Percentiles rank a stretch among this genome's conserved stretches.
Conservation (phyloP, 345 rosid genomes). For the Citrus inodora region DNA sequence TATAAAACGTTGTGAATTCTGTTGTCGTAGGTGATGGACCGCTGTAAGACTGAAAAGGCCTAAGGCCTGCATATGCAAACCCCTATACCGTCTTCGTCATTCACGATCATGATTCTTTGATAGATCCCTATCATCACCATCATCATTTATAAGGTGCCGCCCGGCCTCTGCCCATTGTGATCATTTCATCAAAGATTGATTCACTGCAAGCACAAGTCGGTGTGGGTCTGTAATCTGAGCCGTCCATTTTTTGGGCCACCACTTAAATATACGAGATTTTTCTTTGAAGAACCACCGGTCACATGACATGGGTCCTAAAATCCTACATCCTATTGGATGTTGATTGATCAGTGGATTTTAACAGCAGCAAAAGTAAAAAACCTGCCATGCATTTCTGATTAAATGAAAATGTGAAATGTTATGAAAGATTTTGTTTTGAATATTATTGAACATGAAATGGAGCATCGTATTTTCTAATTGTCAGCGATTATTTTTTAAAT, state of each 20-base stretch:
- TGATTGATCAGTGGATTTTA: not conserved
- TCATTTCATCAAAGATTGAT: not conserved
- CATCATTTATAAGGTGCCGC: not conserved
- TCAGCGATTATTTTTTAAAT: no score
- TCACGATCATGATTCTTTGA: not conserved
- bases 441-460: no score
- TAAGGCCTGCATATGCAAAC: not conserved
- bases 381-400: no score
- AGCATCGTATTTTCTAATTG: no score
- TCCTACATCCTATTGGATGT: not conserved
- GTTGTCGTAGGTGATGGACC: not conserved
- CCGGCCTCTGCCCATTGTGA: not conserved
- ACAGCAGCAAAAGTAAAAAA: no score
- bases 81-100: not conserved
- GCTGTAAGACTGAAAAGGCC: not conserved
- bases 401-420: not conserved
- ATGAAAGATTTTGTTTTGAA: not conserved
- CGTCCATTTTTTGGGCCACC: slow-evolving; percentile 12
- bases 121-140: not conserved
- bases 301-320: slow-evolving; percentile 22
- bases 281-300: slow-evolving; percentile 8
- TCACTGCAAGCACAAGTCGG: not conserved
- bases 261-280: slow-evolving; percentile 14
- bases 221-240: slow-evolving; percentile 5
- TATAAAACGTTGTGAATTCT: not conserved